Evolutionary conservation across 768 basidiomycete species (phyloP).

Genomic region (Trametes elegans): DNA sequence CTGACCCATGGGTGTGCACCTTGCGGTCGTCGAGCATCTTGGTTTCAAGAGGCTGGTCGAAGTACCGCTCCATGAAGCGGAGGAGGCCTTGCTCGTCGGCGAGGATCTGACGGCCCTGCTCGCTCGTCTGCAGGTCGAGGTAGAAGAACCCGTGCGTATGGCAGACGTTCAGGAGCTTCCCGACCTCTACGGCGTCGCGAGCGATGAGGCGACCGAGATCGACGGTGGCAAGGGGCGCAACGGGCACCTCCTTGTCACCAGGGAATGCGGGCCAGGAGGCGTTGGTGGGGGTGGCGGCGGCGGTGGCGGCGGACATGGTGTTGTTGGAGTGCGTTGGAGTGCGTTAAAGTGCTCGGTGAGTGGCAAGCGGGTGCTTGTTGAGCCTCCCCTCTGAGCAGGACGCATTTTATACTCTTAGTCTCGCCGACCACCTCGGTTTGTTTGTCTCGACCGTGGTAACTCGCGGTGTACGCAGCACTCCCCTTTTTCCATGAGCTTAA

Average conservation of each 20-base stretch:
- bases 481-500: no score
- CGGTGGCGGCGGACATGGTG: neutral
- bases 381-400: no score
- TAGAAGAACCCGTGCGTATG: neutral
- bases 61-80: neutral
- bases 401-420: no score
- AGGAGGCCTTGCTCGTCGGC: neutral
- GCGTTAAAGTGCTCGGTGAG: neutral
- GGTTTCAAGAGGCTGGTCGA: neutral
- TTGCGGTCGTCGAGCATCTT: neutral
- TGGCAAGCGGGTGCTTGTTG: neutral
- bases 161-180: neutral
- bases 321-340: neutral
- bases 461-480: no score
- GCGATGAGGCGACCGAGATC: neutral
- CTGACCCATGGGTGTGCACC: neutral
- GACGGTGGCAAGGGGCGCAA: neutral
- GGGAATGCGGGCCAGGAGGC: neutral
- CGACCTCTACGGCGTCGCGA: neutral
- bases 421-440: no score
- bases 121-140: neutral
- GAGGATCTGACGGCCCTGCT: neutral
- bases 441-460: no score
- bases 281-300: neutral
- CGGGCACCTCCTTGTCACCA: neutral